A percentile compares a stretch with the other conserved stretches of the same genome.
These are phyloP conservation scores for Petunia axillaris DNA, from an alignment of 257 asterid genomes.

Conservation along the genomic window DNA sequence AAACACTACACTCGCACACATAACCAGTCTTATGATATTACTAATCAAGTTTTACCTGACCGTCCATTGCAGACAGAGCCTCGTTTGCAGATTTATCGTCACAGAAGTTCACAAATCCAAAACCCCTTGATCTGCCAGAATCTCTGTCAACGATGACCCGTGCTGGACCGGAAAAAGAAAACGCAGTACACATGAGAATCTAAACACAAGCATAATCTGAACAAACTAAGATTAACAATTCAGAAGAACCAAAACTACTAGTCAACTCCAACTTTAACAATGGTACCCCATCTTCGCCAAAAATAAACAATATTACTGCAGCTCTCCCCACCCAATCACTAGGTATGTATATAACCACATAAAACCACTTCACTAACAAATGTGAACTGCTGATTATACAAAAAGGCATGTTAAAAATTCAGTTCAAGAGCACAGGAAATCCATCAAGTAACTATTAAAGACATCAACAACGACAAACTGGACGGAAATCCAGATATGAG, in stretches of 20 bases:
- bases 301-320: neutral
- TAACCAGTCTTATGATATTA: neutral
- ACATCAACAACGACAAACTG: neutral
- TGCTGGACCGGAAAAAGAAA: conserved; percentile 46
- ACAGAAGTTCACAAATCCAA: conserved; percentile 74
- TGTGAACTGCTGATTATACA: neutral
- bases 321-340: neutral
- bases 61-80: conserved; percentile 83
- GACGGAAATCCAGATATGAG: neutral
- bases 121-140: conserved; percentile 78
- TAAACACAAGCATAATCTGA: neutral
- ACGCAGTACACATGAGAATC: neutral
- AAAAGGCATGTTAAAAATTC: neutral
- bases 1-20: neutral
- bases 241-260: neutral
- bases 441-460: neutral
- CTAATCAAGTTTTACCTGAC: conserved; percentile 53
- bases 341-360: neutral
- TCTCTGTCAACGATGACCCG: conserved; percentile 76
- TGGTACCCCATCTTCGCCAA: neutral
- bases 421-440: neutral
- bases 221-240: neutral
- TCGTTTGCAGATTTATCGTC: conserved; percentile 58
- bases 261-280: neutral
- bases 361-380: neutral